Evolutionary conservation across 2,329 filamentous ascomycete genomes (phyloP).

Genomic region (Ophiostoma angusticollis): DNA sequence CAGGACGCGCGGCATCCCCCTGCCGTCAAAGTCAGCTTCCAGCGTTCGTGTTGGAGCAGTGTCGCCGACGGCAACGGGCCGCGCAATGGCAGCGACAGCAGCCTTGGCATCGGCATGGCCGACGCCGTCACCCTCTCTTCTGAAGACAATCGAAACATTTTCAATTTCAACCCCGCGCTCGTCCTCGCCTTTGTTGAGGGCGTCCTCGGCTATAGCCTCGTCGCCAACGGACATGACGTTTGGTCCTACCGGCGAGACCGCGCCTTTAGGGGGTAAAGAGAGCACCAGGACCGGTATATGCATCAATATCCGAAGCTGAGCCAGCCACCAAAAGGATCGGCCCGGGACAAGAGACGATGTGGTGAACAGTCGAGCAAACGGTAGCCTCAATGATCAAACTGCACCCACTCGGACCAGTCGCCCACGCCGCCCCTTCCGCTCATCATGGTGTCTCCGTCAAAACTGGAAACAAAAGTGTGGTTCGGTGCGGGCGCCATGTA

Average conservation of each 20-base stretch:
- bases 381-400: too few relatives aligned
- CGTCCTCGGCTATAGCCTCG: slow-evolving; percentile 30
- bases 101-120: too few relatives aligned
- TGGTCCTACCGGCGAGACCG: slow-evolving; percentile 12
- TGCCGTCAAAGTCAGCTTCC: slow-evolving; percentile 27
- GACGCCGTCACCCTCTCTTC: slow-evolving; percentile 30
- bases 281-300: not conserved
- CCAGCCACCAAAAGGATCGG: too few relatives aligned
- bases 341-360: too few relatives aligned
- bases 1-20: slow-evolving; percentile 26
- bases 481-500: too few relatives aligned
- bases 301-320: too few relatives aligned
- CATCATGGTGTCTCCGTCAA: too few relatives aligned
- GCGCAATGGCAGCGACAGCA: too few relatives aligned
- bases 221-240: slow-evolving; percentile 12
- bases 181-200: slow-evolving; percentile 33
- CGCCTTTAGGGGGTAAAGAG: not conserved
- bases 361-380: too few relatives aligned
- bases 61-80: slow-evolving; percentile 16
- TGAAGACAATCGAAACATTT: slow-evolving; percentile 20
- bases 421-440: too few relatives aligned
- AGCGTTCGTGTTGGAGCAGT: slow-evolving; percentile 32
- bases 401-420: too few relatives aligned
- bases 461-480: too few relatives aligned
- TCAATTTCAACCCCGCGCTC: slow-evolving; percentile 28